A percentile compares a stretch with the other conserved stretches of the same genome.
Conservation (phyloP, 352 stramenopile species). For the Globisporangium okanoganense region DNA sequence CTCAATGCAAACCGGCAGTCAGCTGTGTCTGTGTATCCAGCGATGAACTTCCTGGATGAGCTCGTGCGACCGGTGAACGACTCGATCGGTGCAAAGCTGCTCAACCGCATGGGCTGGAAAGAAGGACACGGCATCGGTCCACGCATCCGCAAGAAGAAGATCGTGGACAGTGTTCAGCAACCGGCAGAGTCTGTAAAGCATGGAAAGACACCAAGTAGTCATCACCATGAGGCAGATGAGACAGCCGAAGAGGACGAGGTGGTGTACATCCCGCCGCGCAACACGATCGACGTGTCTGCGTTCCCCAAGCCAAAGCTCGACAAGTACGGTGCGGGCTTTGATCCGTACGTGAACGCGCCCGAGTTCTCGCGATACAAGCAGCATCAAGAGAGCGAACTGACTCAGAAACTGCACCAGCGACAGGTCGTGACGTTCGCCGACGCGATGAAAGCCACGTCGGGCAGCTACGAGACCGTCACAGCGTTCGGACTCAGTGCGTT, state of each 20-base stretch:
- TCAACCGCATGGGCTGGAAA: slow-evolving; percentile 90
- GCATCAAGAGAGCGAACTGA: slow-evolving; percentile 20
- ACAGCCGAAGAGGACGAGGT: slow-evolving; percentile 30
- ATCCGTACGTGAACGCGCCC: slow-evolving; percentile 67
- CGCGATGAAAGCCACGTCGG: slow-evolving; percentile 40
- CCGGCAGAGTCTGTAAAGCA: no score
- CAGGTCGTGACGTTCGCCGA: slow-evolving; percentile 76
- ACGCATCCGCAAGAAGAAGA: slow-evolving; percentile 47
- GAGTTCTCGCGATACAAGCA: slow-evolving; percentile 66
- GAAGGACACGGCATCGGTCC: slow-evolving; percentile 87
- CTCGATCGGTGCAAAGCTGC: slow-evolving; percentile 78
- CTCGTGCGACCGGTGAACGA: slow-evolving; percentile 67
- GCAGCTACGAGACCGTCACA: slow-evolving; percentile 33
- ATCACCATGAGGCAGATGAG: slow-evolving; percentile 11
- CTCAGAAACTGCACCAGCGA: slow-evolving; percentile 24
- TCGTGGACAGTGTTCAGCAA: slow-evolving; percentile 6
- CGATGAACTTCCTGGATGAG: slow-evolving; percentile 63
- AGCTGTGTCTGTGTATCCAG: slow-evolving; percentile 16
- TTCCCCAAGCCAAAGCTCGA: slow-evolving; percentile 76
- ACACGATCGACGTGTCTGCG: slow-evolving; percentile 40
- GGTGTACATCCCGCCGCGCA: slow-evolving; percentile 56
- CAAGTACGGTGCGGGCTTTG: slow-evolving; percentile 73
- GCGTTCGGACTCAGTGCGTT: slow-evolving; percentile 70
- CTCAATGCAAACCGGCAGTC: not conserved
- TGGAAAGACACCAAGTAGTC: no score